Percentiles rank a stretch among this genome's conserved stretches.
Evolutionary conservation across 192 early-diverging fungal genomes (phyloP).

Genomic region (Physocladia obscura): DNA sequence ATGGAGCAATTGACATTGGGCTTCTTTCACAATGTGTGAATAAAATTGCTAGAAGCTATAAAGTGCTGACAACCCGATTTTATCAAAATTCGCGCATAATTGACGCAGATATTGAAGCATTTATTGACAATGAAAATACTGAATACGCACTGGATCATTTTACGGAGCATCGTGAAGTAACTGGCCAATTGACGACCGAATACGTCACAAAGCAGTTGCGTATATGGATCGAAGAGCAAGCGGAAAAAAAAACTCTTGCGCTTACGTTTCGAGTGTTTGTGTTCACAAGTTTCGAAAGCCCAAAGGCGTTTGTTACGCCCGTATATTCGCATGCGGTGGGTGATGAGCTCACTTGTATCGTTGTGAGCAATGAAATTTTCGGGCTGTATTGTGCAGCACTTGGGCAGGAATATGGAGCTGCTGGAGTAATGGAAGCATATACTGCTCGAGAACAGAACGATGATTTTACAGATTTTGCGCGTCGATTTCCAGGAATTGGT

Average conservation of each 20-base stretch:
- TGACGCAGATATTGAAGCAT: conserved; percentile 55
- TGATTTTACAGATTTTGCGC: conserved; percentile 45
- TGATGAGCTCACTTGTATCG: conserved; percentile 35
- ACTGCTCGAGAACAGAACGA: conserved; percentile 34
- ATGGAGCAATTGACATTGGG: background rate
- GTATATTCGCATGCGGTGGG: conserved; percentile 29
- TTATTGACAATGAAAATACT: conserved; percentile 27
- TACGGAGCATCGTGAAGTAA: background rate
- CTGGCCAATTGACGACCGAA: background rate
- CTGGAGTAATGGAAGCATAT: conserved; percentile 23
- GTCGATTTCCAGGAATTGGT: conserved; percentile 15
- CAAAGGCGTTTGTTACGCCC: conserved; percentile 24
- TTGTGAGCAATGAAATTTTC: conserved; percentile 39
- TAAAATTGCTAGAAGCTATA: conserved; percentile 31
- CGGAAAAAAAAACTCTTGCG: background rate
- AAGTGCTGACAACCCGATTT: conserved; percentile 45
- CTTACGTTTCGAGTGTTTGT: conserved; percentile 25
- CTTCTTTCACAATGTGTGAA: conserved; percentile 30
- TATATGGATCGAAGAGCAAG: background rate
- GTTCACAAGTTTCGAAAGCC: background rate
- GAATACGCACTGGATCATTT: background rate
- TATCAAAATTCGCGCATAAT: conserved; percentile 52
- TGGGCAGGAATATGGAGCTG: background rate
- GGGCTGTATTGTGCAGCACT: conserved; percentile 29
- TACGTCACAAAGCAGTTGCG: background rate